A percentile compares a stretch with the other conserved stretches of the same genome.
Conservation (phyloP, 148 eudicot genomes). For the Rhododendron simsii region DNA sequence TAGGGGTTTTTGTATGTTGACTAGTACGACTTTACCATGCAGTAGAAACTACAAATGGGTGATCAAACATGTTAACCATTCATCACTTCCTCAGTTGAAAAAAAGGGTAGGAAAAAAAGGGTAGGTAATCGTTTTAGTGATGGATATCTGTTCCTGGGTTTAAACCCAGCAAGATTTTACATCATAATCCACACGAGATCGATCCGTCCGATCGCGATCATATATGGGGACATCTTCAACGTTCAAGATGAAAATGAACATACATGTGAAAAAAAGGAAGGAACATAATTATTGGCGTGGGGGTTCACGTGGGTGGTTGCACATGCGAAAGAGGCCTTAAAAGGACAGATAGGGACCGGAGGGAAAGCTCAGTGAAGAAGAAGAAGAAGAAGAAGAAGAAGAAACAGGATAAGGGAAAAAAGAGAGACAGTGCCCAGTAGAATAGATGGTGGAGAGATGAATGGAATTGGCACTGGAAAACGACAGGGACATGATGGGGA, state of each 20-base stretch:
- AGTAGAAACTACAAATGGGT: background rate
- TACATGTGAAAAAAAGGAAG: background rate
- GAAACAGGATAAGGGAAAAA: background rate
- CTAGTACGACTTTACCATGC: background rate
- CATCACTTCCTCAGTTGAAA: background rate
- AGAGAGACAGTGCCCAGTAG: background rate
- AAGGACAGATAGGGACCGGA: background rate
- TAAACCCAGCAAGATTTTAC: background rate
- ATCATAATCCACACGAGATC: background rate
- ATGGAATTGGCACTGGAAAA: background rate
- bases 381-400: background rate
- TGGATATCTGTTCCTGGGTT: background rate
- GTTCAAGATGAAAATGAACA: background rate
- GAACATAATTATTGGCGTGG: slow-evolving; percentile 30
- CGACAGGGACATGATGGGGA: background rate
- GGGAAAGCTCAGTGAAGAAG: background rate
- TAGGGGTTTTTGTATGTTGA: background rate
- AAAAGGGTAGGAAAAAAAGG: no score
- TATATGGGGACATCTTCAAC: background rate
- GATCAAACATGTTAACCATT: background rate
- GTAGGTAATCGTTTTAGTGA: no score
- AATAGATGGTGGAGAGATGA: background rate
- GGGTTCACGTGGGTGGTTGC: slow-evolving; percentile 34
- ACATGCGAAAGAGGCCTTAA: slow-evolving; percentile 7
- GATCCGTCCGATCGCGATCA: background rate